Evolutionary conservation across 805 yeast species (phyloP), one percentile per base, ranked within the genome.

Genomic region (Lipomyces spencermartinsiae): DNA sequence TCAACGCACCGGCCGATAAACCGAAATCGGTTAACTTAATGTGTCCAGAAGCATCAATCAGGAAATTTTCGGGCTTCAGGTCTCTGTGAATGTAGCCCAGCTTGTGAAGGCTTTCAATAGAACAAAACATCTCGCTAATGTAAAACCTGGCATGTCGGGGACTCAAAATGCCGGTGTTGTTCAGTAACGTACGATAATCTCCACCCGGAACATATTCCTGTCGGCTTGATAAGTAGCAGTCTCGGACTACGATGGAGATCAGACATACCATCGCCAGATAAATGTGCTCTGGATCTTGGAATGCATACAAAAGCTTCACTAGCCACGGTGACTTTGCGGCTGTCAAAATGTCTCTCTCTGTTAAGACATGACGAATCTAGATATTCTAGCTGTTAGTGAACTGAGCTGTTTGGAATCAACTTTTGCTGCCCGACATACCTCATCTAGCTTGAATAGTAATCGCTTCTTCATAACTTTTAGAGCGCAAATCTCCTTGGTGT

Each of bases 171-270:
- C 97, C 97, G 5, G 98, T 94, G 78, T 93, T 94, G 78, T 93
- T 93, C 72, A 95, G 85, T 68, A 95, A 81, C 0, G 99, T 95
- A 77, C 99, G 88, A 82, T 92, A 95, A 78, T 95, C 99, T 63
- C 99, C 99, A 67, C 99, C 99, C 8, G 99, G 98, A n/a, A 95
- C 99, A 79, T 91, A 95, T 78, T 95, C 99, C 71, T 68, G 33
- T n/a, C 19, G 58, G 16, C 22, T 56, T 61, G 29, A 2, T 59
- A 16, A 22, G 22, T 12, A 25, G 14, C 2, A 29, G 10, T 57
- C 46, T n/a, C 22, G 33, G 12, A 31, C 19, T 5, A 57, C 12
- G 53, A 3, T 14, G 16, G 58, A 14, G 14, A 10, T 60, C 35
- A 29, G 9, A 61, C 70, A 37, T 37, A 68, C 71, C 99, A 95